These are phyloP conservation scores for Phytophthora sansomeana DNA, from an alignment of 352 stramenopile species.

Conservation along the genomic window DNA sequence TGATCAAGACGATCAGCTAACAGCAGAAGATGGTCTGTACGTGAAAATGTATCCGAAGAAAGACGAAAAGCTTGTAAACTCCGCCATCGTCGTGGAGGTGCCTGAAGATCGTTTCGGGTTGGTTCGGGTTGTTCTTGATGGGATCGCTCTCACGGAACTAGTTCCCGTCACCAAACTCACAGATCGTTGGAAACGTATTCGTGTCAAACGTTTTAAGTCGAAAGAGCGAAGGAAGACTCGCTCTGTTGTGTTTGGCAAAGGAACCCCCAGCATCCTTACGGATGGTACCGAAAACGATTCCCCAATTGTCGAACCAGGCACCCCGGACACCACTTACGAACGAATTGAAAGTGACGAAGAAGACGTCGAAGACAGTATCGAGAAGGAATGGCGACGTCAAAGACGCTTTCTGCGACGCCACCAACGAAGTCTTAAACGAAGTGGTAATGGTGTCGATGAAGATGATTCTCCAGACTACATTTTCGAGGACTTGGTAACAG, in stretches of 20 bases:
- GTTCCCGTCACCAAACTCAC: conserved; percentile 68
- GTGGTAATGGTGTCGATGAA: conserved; percentile 11
- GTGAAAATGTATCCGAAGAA: conserved; percentile 68
- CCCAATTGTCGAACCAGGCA: conserved; percentile 30
- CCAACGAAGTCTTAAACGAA: background rate
- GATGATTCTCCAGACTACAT: conserved; percentile 47
- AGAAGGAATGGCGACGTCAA: conserved; percentile 32
- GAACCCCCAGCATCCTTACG: conserved; percentile 18
- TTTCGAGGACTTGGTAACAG: conserved; percentile 66
- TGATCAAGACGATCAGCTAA: conserved; percentile 18
- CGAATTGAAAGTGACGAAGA: conserved; percentile 46
- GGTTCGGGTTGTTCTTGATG: conserved; percentile 68
- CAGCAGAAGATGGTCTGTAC: conserved; percentile 57
- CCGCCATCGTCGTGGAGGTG: conserved; percentile 58
- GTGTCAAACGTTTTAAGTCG: conserved; percentile 47
- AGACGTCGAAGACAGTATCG: conserved; percentile 33
- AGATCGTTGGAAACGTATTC: conserved; percentile 69
- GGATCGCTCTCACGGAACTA: conserved; percentile 49
- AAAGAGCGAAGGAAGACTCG: conserved; percentile 45
- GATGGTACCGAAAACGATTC: conserved; percentile 25
- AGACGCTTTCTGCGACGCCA: conserved; percentile 20
- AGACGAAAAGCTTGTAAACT: conserved; percentile 54
- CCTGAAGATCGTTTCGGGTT: conserved; percentile 70
- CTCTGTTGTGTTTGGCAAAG: conserved; percentile 58
- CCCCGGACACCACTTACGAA: conserved; percentile 41